Percentiles rank a stretch among this genome's conserved stretches.
Conservation (phyloP, 169 alveolate species). For the Plasmodium berghei region DNA sequence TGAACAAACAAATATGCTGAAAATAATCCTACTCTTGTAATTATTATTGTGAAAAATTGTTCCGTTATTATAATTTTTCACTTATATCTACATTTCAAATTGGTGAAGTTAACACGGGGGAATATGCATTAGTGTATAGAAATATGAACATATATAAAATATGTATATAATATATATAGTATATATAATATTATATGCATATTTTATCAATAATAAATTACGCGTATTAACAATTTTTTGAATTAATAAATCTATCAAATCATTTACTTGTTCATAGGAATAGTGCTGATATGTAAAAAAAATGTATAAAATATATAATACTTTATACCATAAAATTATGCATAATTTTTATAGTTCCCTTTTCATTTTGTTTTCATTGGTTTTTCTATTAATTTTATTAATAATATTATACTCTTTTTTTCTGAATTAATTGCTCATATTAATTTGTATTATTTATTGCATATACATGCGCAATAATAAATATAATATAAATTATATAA, state of each 20-base stretch:
- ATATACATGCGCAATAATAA: not conserved
- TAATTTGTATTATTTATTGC: not conserved
- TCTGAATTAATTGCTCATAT: constrained; percentile 13
- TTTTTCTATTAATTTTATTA: constrained; percentile 4
- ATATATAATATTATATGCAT: not conserved
- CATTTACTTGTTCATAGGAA: constrained; percentile 32
- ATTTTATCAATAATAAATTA: constrained; percentile 1
- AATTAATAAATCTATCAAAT: constrained; percentile 8
- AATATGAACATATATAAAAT: not conserved
- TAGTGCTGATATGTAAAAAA: constrained; percentile 19
- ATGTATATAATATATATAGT: too few relatives aligned
- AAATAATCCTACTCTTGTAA: not conserved
- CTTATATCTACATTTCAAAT: not conserved
- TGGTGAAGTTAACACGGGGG: not conserved
- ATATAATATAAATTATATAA: too few relatives aligned
- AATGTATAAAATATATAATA: constrained; percentile 8
- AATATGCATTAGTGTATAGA: not conserved
- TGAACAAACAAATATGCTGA: constrained; percentile 5
- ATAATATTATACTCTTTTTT: constrained; percentile 3
- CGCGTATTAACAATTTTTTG: constrained; percentile 2
- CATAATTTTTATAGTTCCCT: constrained; percentile 15
- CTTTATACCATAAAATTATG: constrained; percentile 23
- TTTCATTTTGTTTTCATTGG: constrained; percentile 16
- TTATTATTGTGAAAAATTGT: not conserved
- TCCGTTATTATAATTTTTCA: not conserved